A percentile compares a stretch with the other conserved stretches of the same genome.
These are phyloP conservation scores for Acephala macrosclerotiorum DNA, from an alignment of 2,329 filamentous ascomycete genomes.

Conservation along the genomic window DNA sequence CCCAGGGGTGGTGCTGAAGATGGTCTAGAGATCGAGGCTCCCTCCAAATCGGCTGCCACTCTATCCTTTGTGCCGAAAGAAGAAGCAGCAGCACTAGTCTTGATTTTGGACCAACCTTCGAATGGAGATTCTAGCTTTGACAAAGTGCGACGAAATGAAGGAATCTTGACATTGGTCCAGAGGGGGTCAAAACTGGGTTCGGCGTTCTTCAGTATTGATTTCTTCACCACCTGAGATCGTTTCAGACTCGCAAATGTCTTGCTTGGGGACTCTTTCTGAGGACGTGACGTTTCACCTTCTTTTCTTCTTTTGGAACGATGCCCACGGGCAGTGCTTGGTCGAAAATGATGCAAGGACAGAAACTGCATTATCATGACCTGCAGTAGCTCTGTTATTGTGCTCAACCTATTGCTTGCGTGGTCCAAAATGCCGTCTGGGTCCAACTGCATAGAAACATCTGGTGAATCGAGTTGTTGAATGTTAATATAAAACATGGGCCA, in stretches of 20 bases:
- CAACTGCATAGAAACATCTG: background rate
- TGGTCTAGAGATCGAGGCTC: background rate
- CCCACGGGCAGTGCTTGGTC: slow-evolving; percentile 28
- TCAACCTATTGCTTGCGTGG: slow-evolving; percentile 50
- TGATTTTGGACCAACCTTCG: slow-evolving; percentile 48
- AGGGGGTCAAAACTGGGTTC: slow-evolving; percentile 24
- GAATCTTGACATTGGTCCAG: slow-evolving; percentile 36
- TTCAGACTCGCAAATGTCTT: background rate
- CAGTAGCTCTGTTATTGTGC: slow-evolving; percentile 69
- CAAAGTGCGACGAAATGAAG: slow-evolving; percentile 32
- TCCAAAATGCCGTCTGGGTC: slow-evolving; percentile 53
- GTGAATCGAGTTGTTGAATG: slow-evolving; percentile 53
- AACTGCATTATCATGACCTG: slow-evolving; percentile 76
- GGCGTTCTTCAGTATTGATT: background rate
- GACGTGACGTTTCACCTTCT: background rate
- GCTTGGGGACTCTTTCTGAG: background rate
- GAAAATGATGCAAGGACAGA: slow-evolving; percentile 74
- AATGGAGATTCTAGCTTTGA: slow-evolving; percentile 44
- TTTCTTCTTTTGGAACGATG: background rate
- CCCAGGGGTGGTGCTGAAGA: slow-evolving; percentile 14
- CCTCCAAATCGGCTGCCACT: background rate
- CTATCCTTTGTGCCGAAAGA: background rate
- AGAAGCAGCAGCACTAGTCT: slow-evolving; percentile 27
- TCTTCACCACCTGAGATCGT: background rate
- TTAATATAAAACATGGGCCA: slow-evolving; percentile 93